Base-by-base conservation (phyloP, 202 grass and related monocot species). In the Dendrocalamus latiflorus region DNA sequence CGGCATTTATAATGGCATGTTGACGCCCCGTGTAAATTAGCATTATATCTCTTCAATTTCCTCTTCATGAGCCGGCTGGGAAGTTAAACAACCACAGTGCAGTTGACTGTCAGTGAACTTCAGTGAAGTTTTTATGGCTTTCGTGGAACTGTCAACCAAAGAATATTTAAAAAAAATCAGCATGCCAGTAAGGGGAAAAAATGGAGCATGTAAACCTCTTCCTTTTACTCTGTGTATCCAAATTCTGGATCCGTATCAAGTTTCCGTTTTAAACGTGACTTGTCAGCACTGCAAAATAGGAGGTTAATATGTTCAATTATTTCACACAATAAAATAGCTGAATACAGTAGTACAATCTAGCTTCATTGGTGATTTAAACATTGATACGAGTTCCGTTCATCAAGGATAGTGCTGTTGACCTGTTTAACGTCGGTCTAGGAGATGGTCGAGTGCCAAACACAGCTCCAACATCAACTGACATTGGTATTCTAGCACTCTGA, bases 181-280 rank as follows among this genome's bases (percentile, higher is more conserved):
- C 80, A 83, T 68, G 54, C 63, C 62, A 15, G 75, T 65, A 63
- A 80, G 55, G 57, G 30, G 3, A 44, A 59, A 78, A 86, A 80
- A 74, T 51, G 38, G 75, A 64, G 44, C 75, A 63, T 55, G 51
- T 59, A 42, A 82, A 63, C 51, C 45, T 75, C 72, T 74, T 82
- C 65, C 77, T 82, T 75, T 93, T 85, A 92, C 77, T 89, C 81
- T 22, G 73, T 66, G 18, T 84, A 94, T 69, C 88, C 92, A 80
- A 94, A 97, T 14, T 97, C 95, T 47, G 92, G 92, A 84, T 97
- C 95, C 85, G 94, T 85, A 81, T 93, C 95, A 83, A 97, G 85
- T 86, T 94, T 97, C 36, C 95, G 91, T 90, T 97, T 97, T 70
- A 97, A 76, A 70, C 68, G 84, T 13, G 95, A 93, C 72, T 90